Evolutionary conservation across 345 rosid genomes (phyloP).

Genomic region (Pugionium dolabratum): DNA sequence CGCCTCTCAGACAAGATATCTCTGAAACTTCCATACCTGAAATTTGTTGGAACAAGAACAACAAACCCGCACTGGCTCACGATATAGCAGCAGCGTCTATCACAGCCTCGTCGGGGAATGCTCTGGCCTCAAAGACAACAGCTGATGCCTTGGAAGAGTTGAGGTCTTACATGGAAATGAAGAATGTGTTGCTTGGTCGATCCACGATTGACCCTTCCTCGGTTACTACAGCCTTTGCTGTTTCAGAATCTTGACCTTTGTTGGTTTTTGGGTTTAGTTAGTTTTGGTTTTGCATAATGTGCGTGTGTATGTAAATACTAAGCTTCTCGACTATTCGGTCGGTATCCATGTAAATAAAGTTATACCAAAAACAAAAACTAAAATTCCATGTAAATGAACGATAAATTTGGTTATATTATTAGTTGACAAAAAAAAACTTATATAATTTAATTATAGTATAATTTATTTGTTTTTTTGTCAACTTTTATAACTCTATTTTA

Average conservation of each 20-base stretch:
- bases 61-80: conserved; percentile 20
- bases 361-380: neutral
- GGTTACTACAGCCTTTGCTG: conserved; percentile 31
- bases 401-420: neutral
- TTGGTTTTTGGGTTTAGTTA: conserved; percentile 5
- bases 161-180: conserved; percentile 64
- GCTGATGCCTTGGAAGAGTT: conserved; percentile 92
- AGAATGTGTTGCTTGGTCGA: conserved; percentile 59
- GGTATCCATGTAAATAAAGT: conserved; percentile 26
- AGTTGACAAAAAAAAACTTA: no score
- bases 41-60: conserved; percentile 26
- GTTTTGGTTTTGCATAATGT: conserved; percentile 9
- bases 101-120: conserved; percentile 51
- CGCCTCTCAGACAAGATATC: conserved; percentile 71
- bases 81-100: conserved; percentile 45
- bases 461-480: no score
- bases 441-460: no score
- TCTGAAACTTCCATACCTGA: conserved; percentile 44
- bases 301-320: conserved; percentile 14
- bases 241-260: conserved; percentile 34
- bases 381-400: conserved; percentile 2
- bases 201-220: conserved; percentile 22
- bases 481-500: no score
- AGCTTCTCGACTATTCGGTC: neutral
- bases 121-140: conserved; percentile 59